Base-by-base conservation (phyloP, 108 stramenopile genomes). In the Conticribra weissflogii region DNA sequence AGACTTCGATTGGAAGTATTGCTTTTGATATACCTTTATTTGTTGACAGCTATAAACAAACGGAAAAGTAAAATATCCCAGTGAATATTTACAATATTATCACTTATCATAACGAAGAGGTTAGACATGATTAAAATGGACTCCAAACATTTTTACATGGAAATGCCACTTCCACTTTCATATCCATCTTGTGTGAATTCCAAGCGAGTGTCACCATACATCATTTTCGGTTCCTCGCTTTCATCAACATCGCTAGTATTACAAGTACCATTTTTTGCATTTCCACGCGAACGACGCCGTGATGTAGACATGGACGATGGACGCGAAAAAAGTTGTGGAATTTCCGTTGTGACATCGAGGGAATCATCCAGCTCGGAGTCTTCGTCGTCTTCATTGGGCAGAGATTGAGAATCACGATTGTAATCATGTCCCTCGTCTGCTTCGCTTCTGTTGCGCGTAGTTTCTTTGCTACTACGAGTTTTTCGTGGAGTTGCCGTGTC, bases 121-220 rank as follows among this genome's bases (percentile, higher is more conserved):
- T n/a, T n/a, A n/a, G n/a, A 9, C 36, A 41, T 41, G 36, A 41
- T 41, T 41, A 12, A 41, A 41, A 9, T 41, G 12, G 36, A 12
- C 5, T 41, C 36, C 36, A 9, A 41, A 41, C 36, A 41, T 41
- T 41, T 41, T 41, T 12, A 9, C 36, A 9, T 5, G 36, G 36
- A 41, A 41, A 41, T 41, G 5, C 36, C 66, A 46, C 50, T 51
- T 51, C 4, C 70, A 62, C 70, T 62, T 16, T 44, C 59, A 54
- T 71, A 71, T 9, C 51, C 50, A 71, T 71, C 70, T 48, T 71
- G 70, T 30, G 70, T 71, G 16, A 71, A 71, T 62, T 71, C 70
- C 18, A 78, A 33, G 50, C 63, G 63, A 0, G 68, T 78, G 58
- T 78, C 76, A 19, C 76, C 76, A 47, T 78, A 78, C 76, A 78